These are phyloP conservation scores for Taiwanofungus camphoratus DNA, from an alignment of 1,284 basidiomycete species.

Conservation along the genomic window DNA sequence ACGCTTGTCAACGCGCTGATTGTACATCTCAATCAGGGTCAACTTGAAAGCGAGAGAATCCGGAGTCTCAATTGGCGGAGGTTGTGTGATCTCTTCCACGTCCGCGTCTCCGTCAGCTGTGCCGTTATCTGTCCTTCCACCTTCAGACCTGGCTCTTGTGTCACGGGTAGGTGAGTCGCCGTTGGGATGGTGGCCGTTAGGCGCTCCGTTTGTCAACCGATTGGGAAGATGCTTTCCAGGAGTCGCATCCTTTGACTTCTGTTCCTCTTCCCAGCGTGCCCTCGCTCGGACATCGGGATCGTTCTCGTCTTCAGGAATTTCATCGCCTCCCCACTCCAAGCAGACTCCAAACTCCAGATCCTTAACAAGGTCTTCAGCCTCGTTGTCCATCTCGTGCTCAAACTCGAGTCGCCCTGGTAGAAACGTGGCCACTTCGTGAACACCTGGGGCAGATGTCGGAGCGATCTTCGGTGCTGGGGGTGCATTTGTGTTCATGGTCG, in stretches of 20 bases:
- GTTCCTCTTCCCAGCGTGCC: conserved; percentile 63
- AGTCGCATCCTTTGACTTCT: conserved; percentile 31
- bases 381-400: conserved; percentile 95
- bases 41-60: conserved; percentile 92
- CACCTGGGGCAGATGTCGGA: conserved; percentile 89
- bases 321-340: conserved; percentile 79
- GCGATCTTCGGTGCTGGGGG: conserved; percentile 61
- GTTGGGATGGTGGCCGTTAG: conserved; percentile 39
- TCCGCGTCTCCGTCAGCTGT: conserved; percentile 35
- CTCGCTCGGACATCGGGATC: conserved; percentile 67
- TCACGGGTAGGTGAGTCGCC: conserved; percentile 23
- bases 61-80: conserved; percentile 76
- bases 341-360: conserved; percentile 95
- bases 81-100: conserved; percentile 59
- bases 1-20: conserved; percentile 86
- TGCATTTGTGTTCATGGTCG: conserved; percentile 53
- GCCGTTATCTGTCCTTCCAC: conserved; percentile 43
- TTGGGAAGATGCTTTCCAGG: conserved; percentile 29
- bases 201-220: conserved; percentile 34
- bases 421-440: conserved; percentile 91
- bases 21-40: conserved; percentile 88
- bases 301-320: conserved; percentile 70
- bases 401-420: conserved; percentile 97
- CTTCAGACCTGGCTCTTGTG: conserved; percentile 22
- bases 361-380: conserved; percentile 93